Percentiles rank a stretch among this genome's conserved stretches.
Conservation (phyloP, 352 stramenopile genomes). For the Pythium sp. region DNA sequence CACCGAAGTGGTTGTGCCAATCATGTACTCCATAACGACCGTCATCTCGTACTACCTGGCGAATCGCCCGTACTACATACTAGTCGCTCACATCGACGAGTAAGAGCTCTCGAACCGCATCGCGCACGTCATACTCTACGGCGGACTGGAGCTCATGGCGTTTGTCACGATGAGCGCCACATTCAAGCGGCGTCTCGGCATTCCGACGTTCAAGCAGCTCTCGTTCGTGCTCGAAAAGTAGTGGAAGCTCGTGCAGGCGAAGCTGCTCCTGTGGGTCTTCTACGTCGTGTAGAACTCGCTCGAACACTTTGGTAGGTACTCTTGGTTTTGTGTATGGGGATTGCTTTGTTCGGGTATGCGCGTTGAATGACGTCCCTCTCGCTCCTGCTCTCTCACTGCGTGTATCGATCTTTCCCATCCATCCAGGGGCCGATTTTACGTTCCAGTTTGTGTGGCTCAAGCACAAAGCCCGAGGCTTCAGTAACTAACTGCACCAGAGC, state of each 20-base stretch:
- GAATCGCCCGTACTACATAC: conserved; percentile 19
- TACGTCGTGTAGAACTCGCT: conserved; percentile 22
- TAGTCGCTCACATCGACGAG: conserved; percentile 8
- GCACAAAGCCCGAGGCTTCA: no score
- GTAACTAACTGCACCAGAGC: no score
- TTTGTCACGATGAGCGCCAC: conserved; percentile 11
- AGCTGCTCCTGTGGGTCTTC: conserved; percentile 25
- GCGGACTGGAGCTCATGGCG: conserved; percentile 20
- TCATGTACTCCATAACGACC: conserved; percentile 9
- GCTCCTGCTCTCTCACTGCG: no score
- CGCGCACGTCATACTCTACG: conserved; percentile 22
- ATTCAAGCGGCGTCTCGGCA: conserved; percentile 14
- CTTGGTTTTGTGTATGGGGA: no score
- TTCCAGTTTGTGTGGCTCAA: no score
- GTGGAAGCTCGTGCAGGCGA: conserved; percentile 22
- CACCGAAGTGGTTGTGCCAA: conserved; percentile 15
- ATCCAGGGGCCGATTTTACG: no score
- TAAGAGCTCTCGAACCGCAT: conserved; percentile 11
- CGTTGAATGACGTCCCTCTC: no score
- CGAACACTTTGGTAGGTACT: conserved; percentile 21
- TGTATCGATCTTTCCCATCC: no score
- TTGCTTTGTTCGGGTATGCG: no score
- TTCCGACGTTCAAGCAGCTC: conserved; percentile 23
- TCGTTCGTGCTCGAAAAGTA: conserved; percentile 34
- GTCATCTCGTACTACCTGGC: neutral